Evolutionary conservation across 2,329 filamentous ascomycete genomes (phyloP).

Genomic region (Biscogniauxia sp.): DNA sequence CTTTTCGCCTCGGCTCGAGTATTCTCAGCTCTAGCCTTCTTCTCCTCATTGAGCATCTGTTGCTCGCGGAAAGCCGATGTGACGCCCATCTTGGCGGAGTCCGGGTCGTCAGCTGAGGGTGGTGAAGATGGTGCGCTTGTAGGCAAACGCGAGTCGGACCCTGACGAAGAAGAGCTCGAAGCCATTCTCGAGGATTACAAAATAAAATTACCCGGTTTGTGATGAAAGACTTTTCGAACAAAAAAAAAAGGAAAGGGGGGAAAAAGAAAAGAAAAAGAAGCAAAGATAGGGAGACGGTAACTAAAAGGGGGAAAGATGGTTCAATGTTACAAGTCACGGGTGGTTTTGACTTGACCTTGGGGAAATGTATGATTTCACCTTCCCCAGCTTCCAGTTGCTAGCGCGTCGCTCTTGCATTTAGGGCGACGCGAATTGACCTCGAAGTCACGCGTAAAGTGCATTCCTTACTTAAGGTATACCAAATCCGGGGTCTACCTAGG

Average conservation of each 20-base stretch:
- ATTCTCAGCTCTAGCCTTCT: constrained; percentile 46
- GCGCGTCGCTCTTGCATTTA: constrained; percentile 24
- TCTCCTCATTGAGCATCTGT: constrained; percentile 41
- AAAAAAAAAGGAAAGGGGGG: background rate
- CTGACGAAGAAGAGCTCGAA: constrained; percentile 16
- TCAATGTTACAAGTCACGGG: background rate
- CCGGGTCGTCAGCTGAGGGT: constrained; percentile 10
- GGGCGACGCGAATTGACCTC: constrained; percentile 29
- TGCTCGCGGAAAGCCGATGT: constrained; percentile 28
- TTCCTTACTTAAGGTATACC: constrained; percentile 7
- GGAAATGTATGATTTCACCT: constrained; percentile 30
- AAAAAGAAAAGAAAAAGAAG: constrained; percentile 1
- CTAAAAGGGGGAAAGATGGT: background rate
- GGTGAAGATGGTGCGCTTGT: constrained; percentile 26
- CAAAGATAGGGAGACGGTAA: background rate
- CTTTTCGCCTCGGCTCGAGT: constrained; percentile 47
- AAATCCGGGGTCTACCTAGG: background rate
- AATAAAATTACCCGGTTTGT: background rate
- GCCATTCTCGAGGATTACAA: constrained; percentile 16
- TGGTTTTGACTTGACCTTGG: too few relatives aligned
- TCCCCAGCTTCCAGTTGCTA: constrained; percentile 14
- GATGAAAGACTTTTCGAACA: background rate
- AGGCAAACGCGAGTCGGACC: constrained; percentile 13
- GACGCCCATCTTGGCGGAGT: constrained; percentile 23
- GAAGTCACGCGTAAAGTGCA: constrained; percentile 34